Conservation (phyloP, 345 rosid species). For the Populus simonii region DNA sequence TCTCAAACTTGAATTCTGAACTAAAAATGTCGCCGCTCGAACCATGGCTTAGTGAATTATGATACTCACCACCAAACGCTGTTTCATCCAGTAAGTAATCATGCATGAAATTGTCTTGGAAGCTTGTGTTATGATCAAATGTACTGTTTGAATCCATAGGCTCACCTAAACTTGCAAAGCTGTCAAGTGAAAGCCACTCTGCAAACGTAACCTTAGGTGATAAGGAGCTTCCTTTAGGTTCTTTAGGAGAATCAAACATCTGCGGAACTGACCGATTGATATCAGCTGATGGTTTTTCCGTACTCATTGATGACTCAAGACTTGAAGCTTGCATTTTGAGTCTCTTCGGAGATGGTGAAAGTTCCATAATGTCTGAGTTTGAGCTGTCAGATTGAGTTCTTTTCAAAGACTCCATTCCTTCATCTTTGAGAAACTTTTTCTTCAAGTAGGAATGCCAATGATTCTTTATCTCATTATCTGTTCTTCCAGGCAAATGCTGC, state of each 20-base stretch:
- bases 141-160: background rate
- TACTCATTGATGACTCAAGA: conserved; percentile 22
- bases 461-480: conserved; percentile 91
- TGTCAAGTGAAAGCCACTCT: conserved; percentile 59
- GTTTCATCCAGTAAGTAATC: conserved; percentile 16
- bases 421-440: conserved; percentile 52
- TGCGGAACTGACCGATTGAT: conserved; percentile 20
- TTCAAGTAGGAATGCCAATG: conserved; percentile 87
- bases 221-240: conserved; percentile 17
- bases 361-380: conserved; percentile 12
- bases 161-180: conserved; percentile 16
- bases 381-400: background rate
- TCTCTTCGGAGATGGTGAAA: conserved; percentile 19
- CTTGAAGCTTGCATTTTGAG: conserved; percentile 14
- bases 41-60: conserved; percentile 24
- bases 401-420: conserved; percentile 22
- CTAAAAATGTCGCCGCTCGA: conserved; percentile 38
- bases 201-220: conserved; percentile 61
- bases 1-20: conserved; percentile 48
- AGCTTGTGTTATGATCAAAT: conserved; percentile 17
- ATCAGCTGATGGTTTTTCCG: conserved; percentile 22
- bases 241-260: conserved; percentile 19
- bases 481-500: conserved; percentile 82
- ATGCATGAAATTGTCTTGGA: conserved; percentile 22
- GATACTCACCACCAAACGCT: conserved; percentile 25